Evolutionary conservation across 805 yeast species (phyloP).

Genomic region (Myxozyma lipomycoides): DNA sequence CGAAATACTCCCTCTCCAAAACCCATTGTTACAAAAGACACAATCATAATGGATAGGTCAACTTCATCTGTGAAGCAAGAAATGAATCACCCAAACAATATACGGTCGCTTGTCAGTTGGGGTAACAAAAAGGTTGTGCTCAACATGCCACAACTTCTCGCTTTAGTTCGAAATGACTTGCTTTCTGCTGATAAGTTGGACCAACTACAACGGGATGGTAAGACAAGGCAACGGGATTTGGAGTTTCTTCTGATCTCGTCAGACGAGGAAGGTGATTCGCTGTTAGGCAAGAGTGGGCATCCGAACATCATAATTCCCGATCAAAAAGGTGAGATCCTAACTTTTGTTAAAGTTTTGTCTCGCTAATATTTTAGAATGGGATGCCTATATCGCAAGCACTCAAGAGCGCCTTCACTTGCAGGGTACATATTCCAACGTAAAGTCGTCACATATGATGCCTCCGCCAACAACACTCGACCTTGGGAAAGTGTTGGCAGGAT

Average conservation of each 20-base stretch:
- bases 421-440: background rate
- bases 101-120: slow-evolving; percentile 7
- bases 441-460: background rate
- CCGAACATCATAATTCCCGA: no score
- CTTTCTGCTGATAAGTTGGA: slow-evolving; percentile 3
- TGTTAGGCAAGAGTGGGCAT: no score
- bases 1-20: no score
- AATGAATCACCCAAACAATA: no score
- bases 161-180: background rate
- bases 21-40: no score
- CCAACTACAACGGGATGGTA: background rate
- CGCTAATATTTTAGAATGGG: slow-evolving; percentile 1
- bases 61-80: no score
- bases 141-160: background rate
- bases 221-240: background rate
- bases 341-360: background rate
- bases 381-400: background rate
- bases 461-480: slow-evolving; percentile 1
- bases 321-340: no score
- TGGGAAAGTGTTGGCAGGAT: background rate
- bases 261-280: background rate
- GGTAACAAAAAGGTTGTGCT: slow-evolving; percentile 4
- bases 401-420: background rate
- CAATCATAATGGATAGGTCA: background rate
- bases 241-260: background rate